A percentile compares a stretch with the other conserved stretches of the same genome.
Evolutionary conservation across 805 yeast species (phyloP).

Genomic region (Lipomyces starkeyi): DNA sequence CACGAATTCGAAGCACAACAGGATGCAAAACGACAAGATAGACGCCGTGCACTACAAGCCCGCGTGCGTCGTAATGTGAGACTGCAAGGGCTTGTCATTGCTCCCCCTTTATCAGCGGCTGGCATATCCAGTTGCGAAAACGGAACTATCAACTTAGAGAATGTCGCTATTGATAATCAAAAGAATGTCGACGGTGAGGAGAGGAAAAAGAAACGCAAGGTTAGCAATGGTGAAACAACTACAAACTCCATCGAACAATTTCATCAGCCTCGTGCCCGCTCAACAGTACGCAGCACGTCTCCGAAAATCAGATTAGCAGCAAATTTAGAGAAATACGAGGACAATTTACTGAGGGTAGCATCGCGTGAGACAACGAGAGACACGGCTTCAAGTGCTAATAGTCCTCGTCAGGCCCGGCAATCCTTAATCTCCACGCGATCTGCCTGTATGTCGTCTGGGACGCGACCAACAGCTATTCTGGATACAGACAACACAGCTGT

Average conservation of each 20-base stretch:
- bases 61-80: background rate
- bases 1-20: slow-evolving; percentile 28
- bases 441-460: background rate
- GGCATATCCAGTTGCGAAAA: background rate
- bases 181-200: background rate
- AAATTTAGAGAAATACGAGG: background rate
- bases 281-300: background rate
- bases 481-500: background rate
- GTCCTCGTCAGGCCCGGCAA: background rate
- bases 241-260: background rate
- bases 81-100: background rate
- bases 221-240: background rate
- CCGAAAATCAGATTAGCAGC: background rate
- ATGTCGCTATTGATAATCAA: background rate
- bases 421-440: background rate
- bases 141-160: background rate
- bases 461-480: background rate
- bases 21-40: background rate
- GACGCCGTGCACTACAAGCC: background rate
- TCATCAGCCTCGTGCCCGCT: background rate
- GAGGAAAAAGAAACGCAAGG: background rate
- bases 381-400: background rate
- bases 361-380: background rate
- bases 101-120: background rate
- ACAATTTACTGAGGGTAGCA: background rate